Percentiles rank a stretch among this genome's conserved stretches.
Conservation (phyloP, 2,329 filamentous ascomycete genomes). For the Fusarium sp. region DNA sequence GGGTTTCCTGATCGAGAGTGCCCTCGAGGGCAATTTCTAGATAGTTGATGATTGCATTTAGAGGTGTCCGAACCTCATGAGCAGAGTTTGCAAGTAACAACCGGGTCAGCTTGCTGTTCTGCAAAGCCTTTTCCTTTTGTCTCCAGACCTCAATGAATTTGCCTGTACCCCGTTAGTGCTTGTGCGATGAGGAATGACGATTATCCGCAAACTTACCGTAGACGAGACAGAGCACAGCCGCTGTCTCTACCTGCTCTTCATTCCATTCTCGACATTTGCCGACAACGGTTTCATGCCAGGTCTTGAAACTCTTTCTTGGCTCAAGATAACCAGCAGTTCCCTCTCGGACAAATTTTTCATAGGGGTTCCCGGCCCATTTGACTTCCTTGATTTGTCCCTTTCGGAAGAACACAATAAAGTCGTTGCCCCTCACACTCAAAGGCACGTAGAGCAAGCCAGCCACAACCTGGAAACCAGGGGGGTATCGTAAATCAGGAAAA, state of each 20-base stretch:
- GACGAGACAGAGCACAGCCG: conserved; percentile 87
- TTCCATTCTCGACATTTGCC: conserved; percentile 91
- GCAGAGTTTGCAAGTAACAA: conserved; percentile 89
- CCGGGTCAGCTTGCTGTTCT: conserved; percentile 85
- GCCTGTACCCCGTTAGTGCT: conserved; percentile 52
- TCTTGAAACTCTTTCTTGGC: conserved; percentile 83
- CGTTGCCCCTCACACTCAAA: conserved; percentile 79
- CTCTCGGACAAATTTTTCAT: conserved; percentile 81
- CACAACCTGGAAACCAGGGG: conserved; percentile 83
- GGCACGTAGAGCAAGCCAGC: conserved; percentile 88
- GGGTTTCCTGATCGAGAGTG: conserved; percentile 81
- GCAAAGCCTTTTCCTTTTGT: conserved; percentile 87
- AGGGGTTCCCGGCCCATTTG: conserved; percentile 90
- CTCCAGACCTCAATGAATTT: conserved; percentile 94
- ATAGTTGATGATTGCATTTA: conserved; percentile 96
- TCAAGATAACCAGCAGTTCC: conserved; percentile 83
- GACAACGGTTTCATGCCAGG: conserved; percentile 84
- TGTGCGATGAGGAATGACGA: background rate
- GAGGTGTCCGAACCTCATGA: conserved; percentile 89
- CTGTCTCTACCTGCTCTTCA: conserved; percentile 90
- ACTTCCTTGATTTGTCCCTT: conserved; percentile 81
- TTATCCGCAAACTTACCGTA: conserved; percentile 73
- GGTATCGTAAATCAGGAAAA: conserved; percentile 85
- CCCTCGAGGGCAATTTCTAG: conserved; percentile 92
- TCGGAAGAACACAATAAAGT: conserved; percentile 95